Conservation (phyloP, 164 flowering plant species). For the Tetracentron sinense region DNA sequence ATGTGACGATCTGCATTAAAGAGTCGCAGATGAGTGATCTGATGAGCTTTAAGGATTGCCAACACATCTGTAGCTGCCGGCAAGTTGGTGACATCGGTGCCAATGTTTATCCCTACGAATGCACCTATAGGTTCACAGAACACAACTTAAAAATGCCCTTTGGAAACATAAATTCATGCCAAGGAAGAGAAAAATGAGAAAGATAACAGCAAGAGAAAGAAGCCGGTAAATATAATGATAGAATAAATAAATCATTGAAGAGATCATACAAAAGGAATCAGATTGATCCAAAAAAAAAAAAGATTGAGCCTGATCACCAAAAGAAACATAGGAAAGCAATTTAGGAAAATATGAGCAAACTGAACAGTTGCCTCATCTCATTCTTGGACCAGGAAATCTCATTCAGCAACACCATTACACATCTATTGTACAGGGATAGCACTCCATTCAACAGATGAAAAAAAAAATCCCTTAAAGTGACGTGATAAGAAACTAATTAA, state of each 20-base stretch:
- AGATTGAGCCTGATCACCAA: too few species aligned
- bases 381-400: too few species aligned
- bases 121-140: conserved; percentile 38
- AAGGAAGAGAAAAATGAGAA: background rate
- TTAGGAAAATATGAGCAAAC: too few species aligned
- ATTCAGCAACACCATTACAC: too few species aligned
- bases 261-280: too few species aligned
- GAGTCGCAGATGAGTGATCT: conserved; percentile 68
- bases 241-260: background rate
- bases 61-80: conserved; percentile 56
- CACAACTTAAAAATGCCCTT: background rate
- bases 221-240: background rate
- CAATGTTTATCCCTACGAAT: conserved; percentile 68
- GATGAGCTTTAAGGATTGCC: conserved; percentile 48
- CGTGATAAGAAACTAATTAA: too few species aligned
- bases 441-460: too few species aligned
- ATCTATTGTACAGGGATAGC: too few species aligned
- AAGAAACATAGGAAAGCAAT: too few species aligned
- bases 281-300: too few species aligned
- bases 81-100: conserved; percentile 47
- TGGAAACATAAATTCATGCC: background rate
- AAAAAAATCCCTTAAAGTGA: too few species aligned
- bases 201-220: background rate
- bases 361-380: too few species aligned
- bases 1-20: conserved; percentile 61